Conservation (phyloP, 129 eudicot species). For the Helianthus annuus region DNA sequence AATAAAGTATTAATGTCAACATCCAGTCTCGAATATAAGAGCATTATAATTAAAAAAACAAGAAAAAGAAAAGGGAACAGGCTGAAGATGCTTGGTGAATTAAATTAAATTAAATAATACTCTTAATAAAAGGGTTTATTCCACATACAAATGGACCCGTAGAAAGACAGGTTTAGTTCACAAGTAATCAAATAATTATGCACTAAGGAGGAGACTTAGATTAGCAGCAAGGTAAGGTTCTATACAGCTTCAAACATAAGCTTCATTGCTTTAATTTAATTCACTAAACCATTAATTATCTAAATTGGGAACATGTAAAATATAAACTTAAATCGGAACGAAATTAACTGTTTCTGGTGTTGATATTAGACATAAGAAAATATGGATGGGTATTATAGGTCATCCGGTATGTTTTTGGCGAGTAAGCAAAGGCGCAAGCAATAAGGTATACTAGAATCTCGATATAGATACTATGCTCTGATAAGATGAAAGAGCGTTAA, state of each 20-base stretch:
- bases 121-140: slow-evolving; percentile 8
- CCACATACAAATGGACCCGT: slow-evolving; percentile 12
- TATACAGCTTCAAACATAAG: slow-evolving; percentile 27
- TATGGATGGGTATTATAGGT: too few species aligned
- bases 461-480: too few species aligned
- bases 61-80: not conserved
- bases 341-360: not conserved
- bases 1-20: not conserved
- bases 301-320: not conserved
- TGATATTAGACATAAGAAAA: too few species aligned
- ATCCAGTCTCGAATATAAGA: not conserved
- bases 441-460: too few species aligned
- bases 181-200: slow-evolving; percentile 29
- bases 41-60: not conserved
- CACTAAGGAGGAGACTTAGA: slow-evolving; percentile 27
- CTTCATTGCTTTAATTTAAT: slow-evolving; percentile 14
- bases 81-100: slow-evolving; percentile 1
- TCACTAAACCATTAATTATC: slow-evolving; percentile 1
- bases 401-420: too few species aligned
- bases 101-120: slow-evolving; percentile 12
- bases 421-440: too few species aligned
- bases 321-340: not conserved
- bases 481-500: too few species aligned
- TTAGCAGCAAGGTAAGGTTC: slow-evolving; percentile 35
- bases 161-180: slow-evolving; percentile 13